Percentiles rank a stretch among this genome's conserved stretches.
phyloP scores from a whole-genome alignment of 352 stramenopile genomes.

The Phytophthora rubi region DNA sequence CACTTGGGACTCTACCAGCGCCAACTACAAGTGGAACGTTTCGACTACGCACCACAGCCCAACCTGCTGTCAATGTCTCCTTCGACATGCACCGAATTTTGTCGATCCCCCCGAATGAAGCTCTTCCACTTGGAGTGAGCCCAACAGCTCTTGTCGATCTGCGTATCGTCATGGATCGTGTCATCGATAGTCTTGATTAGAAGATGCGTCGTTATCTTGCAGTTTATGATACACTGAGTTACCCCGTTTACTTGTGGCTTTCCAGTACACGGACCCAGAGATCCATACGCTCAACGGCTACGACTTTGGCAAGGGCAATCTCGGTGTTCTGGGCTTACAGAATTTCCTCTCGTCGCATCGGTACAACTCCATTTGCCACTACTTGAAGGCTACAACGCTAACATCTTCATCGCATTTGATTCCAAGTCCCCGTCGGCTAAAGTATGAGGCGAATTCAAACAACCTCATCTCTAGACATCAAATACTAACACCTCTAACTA shows the following conservation, averaged over 20 bases:
- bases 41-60: not conserved
- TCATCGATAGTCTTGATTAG: not conserved
- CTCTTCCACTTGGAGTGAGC: not conserved
- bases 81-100: slow-evolving; percentile 7
- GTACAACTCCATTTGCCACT: slow-evolving; percentile 90
- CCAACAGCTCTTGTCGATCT: not conserved
- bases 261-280: slow-evolving; percentile 93
- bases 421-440: slow-evolving; percentile 61
- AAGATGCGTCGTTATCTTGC: not conserved
- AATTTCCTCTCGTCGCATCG: slow-evolving; percentile 89
- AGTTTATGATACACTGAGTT: too few relatives aligned
- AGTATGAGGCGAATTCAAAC: slow-evolving; percentile 28
- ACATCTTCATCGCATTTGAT: slow-evolving; percentile 57
- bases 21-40: slow-evolving; percentile 12
- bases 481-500: slow-evolving; percentile 9
- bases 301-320: slow-evolving; percentile 90
- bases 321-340: slow-evolving; percentile 84
- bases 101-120: not conserved
- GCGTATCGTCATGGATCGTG: not conserved
- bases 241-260: too few relatives aligned
- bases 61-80: slow-evolving; percentile 17
- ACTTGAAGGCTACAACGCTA: slow-evolving; percentile 63
- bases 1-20: slow-evolving; percentile 3
- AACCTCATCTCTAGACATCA: slow-evolving; percentile 7
- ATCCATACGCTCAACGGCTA: slow-evolving; percentile 89